Conservation (phyloP, 768 basidiomycete species). For the Psilocybe sp. region DNA sequence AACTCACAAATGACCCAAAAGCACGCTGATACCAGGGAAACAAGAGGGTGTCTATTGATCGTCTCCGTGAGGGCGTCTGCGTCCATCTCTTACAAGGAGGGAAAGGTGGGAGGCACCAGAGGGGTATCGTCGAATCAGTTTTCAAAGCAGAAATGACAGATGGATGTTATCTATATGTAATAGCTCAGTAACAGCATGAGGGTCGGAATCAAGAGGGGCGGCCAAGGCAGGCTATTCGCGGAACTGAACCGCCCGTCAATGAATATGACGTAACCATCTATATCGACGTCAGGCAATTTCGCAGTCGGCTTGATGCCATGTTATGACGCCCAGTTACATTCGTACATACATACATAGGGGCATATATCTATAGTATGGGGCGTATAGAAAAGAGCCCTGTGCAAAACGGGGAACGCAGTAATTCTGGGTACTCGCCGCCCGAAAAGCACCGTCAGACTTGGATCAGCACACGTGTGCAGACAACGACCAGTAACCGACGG, state of each 20-base stretch:
- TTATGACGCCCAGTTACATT: too few species aligned
- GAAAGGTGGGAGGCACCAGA: not conserved
- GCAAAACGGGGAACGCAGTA: too few species aligned
- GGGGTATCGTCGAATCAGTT: not conserved
- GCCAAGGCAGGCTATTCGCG: not conserved
- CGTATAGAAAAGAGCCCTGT: too few species aligned
- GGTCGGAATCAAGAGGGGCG: not conserved
- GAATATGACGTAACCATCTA: too few species aligned
- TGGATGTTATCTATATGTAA: constrained; percentile 8
- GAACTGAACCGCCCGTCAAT: not conserved
- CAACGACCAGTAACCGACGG: too few species aligned
- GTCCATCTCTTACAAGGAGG: constrained; percentile 28
- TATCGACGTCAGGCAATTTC: too few species aligned
- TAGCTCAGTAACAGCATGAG: not conserved
- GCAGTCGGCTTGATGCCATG: too few species aligned
- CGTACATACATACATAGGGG: too few species aligned
- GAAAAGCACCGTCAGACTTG: too few species aligned
- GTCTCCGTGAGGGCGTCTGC: constrained; percentile 29
- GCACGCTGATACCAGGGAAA: constrained; percentile 74
- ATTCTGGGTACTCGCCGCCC: too few species aligned
- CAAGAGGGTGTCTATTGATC: constrained; percentile 60
- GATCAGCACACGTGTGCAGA: too few species aligned
- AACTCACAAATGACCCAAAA: constrained; percentile 83
- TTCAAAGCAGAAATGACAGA: not conserved
- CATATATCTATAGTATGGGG: too few species aligned